Evolutionary conservation across 805 yeast genomes (phyloP).

Genomic region (Candida nemodendra): DNA sequence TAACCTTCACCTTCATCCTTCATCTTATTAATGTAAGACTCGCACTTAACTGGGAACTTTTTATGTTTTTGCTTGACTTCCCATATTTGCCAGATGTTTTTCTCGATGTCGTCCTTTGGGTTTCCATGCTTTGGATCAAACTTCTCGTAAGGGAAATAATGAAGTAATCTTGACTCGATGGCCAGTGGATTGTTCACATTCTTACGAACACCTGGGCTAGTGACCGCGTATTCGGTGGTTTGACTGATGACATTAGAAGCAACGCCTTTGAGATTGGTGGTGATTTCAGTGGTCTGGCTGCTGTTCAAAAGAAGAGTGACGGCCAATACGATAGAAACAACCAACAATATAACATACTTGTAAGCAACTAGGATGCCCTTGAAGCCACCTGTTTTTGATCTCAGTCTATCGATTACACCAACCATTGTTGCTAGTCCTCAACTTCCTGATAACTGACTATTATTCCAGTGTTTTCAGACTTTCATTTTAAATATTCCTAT

Average conservation of each 20-base stretch:
- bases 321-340: background rate
- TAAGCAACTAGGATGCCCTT: background rate
- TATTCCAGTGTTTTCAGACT: too few species aligned
- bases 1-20: conserved; percentile 7
- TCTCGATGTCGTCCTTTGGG: conserved; percentile 12
- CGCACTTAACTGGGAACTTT: conserved; percentile 8
- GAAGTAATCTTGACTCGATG: conserved; percentile 17
- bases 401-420: background rate
- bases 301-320: background rate
- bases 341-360: background rate
- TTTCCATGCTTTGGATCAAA: too few species aligned
- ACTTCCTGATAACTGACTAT: too few species aligned
- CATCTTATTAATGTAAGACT: conserved; percentile 9
- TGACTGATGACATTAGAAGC: too few species aligned
- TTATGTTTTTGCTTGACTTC: conserved; percentile 7
- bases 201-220: conserved; percentile 2
- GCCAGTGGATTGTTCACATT: conserved; percentile 13
- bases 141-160: conserved; percentile 15
- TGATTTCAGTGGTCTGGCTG: too few species aligned
- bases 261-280: too few species aligned
- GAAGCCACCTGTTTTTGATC: background rate
- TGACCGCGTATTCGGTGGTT: background rate
- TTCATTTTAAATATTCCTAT: too few species aligned
- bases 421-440: too few species aligned
- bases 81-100: conserved; percentile 20